Conservation (phyloP, 225 moss, liverwort and hornwort genomes). For the Pseudisothecium myosuroides region DNA sequence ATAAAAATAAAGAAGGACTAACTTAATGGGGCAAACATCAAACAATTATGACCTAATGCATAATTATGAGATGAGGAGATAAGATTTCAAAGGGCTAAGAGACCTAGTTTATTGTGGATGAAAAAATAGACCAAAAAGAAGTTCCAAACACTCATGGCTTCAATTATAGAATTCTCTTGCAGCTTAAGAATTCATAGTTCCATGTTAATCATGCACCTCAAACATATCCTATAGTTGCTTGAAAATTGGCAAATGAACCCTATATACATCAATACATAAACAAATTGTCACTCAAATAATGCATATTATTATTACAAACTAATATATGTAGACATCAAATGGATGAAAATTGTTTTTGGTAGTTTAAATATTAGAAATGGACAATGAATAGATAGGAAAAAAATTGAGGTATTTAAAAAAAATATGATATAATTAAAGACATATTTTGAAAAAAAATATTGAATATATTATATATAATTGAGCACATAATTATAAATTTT, state of each 20-base stretch:
- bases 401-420: neutral
- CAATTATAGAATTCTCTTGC: neutral
- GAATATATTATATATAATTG: neutral
- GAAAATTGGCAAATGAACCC: neutral
- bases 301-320: too few relatives aligned
- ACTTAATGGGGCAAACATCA: fast-evolving
- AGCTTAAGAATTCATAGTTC: neutral
- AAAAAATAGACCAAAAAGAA: too few relatives aligned
- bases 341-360: neutral
- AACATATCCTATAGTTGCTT: neutral
- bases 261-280: neutral
- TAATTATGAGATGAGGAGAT: fast-evolving
- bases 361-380: neutral
- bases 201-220: neutral
- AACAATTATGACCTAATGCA: fast-evolving
- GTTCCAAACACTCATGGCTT: neutral
- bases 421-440: neutral
- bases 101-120: fast-evolving
- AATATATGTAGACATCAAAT: too few relatives aligned
- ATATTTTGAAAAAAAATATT: too few relatives aligned
- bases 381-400: neutral
- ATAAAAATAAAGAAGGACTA: neutral
- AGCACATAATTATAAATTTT: neutral
- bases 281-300: fast-evolving
- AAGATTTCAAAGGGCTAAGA: neutral